Evolutionary conservation across 495 filamentous ascomycete species (phyloP).

Genomic region (Neurospora terricola): DNA sequence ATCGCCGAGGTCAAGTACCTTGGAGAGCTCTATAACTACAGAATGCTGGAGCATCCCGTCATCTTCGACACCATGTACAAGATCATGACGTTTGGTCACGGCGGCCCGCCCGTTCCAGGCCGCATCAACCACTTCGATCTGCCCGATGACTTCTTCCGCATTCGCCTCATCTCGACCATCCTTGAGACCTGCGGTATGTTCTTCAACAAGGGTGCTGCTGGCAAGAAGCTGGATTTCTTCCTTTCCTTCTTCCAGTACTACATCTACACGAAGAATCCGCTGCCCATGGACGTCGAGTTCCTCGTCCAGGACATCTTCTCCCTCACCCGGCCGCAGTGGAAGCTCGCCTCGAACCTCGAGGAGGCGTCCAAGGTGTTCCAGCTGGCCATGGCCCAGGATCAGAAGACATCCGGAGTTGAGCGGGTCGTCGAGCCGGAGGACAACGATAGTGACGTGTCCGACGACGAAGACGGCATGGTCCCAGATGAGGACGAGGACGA

Average conservation of each 20-base stretch:
- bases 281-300: slow-evolving; percentile 98
- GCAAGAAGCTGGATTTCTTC: slow-evolving; percentile 98
- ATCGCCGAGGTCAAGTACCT: slow-evolving; percentile 95
- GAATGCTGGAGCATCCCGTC: slow-evolving; percentile 90
- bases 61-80: slow-evolving; percentile 94
- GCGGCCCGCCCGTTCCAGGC: slow-evolving; percentile 72
- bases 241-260: slow-evolving; percentile 98
- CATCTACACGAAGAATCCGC: slow-evolving; percentile 79
- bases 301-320: slow-evolving; percentile 88
- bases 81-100: slow-evolving; percentile 84
- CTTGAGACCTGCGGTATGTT: slow-evolving; percentile 94
- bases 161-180: slow-evolving; percentile 78
- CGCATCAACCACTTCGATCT: slow-evolving; percentile 65
- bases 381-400: slow-evolving; percentile 78
- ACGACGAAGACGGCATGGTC: slow-evolving; percentile 50
- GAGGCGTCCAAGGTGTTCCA: slow-evolving; percentile 80
- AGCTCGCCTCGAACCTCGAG: slow-evolving; percentile 65
- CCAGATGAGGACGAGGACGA: slow-evolving; percentile 28
- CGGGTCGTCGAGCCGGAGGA: slow-evolving; percentile 59
- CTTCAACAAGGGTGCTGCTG: slow-evolving; percentile 85
- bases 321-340: slow-evolving; percentile 81
- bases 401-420: slow-evolving; percentile 64
- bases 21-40: slow-evolving; percentile 95
- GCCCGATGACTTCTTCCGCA: slow-evolving; percentile 92
- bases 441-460: slow-evolving; percentile 52